Conservation (phyloP, 2,329 filamentous ascomycete genomes). For the Sporothrix luriei region DNA sequence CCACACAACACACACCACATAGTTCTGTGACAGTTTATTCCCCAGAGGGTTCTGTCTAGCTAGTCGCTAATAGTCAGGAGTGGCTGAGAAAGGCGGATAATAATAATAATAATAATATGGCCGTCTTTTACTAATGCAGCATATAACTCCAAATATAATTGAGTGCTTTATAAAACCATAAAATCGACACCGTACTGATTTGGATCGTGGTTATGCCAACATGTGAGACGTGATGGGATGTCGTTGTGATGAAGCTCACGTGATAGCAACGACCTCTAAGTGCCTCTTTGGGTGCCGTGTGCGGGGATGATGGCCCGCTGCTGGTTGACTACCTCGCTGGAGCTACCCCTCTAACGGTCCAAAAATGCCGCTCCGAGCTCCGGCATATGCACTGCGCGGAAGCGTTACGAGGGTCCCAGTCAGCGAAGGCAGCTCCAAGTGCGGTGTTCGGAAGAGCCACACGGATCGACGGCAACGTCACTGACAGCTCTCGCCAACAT, state of each 20-base stretch:
- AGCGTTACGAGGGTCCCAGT: slow-evolving; percentile 11
- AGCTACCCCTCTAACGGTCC: slow-evolving; percentile 3
- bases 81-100: too few species aligned
- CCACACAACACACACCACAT: too few species aligned
- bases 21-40: too few species aligned
- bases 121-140: too few species aligned
- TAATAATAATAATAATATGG: too few species aligned
- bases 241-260: slow-evolving; percentile 7
- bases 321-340: background rate
- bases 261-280: slow-evolving; percentile 1
- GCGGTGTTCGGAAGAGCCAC: background rate
- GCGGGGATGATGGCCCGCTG: slow-evolving; percentile 4
- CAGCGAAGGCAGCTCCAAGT: background rate
- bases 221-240: background rate
- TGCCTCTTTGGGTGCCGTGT: too few species aligned
- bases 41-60: too few species aligned
- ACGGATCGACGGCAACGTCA: background rate
- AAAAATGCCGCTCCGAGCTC: background rate
- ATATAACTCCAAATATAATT: too few species aligned
- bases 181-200: too few species aligned
- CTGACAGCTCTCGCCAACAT: background rate
- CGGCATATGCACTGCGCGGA: slow-evolving; percentile 2
- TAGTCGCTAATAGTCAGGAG: too few species aligned
- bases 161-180: too few species aligned
- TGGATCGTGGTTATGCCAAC: too few species aligned